Conservation (phyloP, 2,329 filamentous ascomycete species). For the Trichoderma gracile region DNA sequence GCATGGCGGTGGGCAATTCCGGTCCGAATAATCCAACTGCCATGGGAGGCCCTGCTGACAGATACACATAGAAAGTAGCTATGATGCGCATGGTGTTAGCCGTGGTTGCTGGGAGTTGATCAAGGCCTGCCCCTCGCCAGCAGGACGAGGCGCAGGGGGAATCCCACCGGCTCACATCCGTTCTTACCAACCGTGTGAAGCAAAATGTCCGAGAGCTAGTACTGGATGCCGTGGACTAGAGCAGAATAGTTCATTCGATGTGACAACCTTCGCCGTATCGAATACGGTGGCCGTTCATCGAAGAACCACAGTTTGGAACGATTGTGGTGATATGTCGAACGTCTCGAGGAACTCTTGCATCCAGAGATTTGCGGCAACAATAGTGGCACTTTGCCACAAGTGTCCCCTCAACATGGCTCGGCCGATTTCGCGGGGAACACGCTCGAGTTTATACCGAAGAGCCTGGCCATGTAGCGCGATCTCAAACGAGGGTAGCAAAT, state of each 20-base stretch:
- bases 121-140: background rate
- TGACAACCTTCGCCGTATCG: background rate
- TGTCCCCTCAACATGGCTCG: slow-evolving; percentile 6
- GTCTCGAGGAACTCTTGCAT: too few relatives aligned
- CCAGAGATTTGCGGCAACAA: too few relatives aligned
- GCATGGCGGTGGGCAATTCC: slow-evolving; percentile 7
- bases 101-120: background rate
- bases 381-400: background rate
- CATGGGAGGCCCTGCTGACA: background rate
- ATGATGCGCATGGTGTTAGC: slow-evolving; percentile 5
- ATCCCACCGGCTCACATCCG: background rate
- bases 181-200: slow-evolving; percentile 2
- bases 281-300: background rate
- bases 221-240: background rate
- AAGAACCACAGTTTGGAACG: background rate
- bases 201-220: background rate
- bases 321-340: too few relatives aligned
- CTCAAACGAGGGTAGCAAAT: background rate
- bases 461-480: background rate
- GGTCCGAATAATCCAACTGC: background rate
- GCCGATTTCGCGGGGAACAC: background rate
- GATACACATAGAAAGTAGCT: too few relatives aligned
- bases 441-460: background rate
- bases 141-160: background rate
- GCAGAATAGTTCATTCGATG: background rate